Percentiles rank a stretch among this genome's conserved stretches.
Conservation (phyloP, 1,284 basidiomycete genomes). For the Trichosporon asahii region DNA sequence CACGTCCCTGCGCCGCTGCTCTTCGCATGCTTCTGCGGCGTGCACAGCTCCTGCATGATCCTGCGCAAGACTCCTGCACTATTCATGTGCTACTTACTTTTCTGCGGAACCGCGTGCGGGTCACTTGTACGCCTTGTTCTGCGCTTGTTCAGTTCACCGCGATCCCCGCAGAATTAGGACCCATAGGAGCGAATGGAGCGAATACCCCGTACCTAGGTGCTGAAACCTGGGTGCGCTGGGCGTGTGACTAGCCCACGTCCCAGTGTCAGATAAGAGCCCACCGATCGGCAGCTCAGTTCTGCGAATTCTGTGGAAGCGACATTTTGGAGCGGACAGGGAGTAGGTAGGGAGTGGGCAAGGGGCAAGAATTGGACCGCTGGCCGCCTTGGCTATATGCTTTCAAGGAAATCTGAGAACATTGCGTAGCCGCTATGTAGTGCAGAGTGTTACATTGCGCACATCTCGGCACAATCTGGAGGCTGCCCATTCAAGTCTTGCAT, state of each 20-base stretch:
- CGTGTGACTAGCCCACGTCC: background rate
- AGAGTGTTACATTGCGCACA: background rate
- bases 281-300: background rate
- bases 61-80: background rate
- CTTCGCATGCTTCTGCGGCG: too few species aligned
- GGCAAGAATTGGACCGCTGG: too few species aligned
- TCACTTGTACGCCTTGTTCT: background rate
- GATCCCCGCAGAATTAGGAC: too few species aligned
- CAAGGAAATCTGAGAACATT: background rate
- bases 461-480: background rate
- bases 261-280: background rate
- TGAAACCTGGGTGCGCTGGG: too few species aligned
- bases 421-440: too few species aligned
- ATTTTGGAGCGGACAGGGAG: background rate
- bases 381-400: background rate
- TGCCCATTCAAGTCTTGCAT: background rate
- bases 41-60: too few species aligned
- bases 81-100: background rate
- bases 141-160: background rate
- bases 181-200: too few species aligned
- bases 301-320: background rate
- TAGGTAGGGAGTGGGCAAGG: background rate
- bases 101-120: too few species aligned
- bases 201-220: background rate
- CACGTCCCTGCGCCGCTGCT: too few species aligned